A percentile compares a stretch with the other conserved stretches of the same genome.
These are phyloP conservation scores for Lepidium aucheri DNA, from an alignment of 345 rosid species.

Conservation along the genomic window DNA sequence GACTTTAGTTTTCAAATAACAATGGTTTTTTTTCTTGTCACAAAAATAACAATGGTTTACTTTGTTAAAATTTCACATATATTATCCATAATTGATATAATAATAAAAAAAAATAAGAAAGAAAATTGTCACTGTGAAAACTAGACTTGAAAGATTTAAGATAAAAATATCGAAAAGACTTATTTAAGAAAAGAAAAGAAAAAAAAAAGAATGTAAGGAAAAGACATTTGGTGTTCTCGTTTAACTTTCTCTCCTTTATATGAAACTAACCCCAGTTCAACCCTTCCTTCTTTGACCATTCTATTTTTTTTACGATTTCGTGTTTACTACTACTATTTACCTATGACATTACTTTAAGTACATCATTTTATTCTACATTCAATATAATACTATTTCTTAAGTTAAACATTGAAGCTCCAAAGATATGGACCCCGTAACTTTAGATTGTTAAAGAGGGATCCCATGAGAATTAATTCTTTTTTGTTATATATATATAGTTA, in stretches of 20 bases:
- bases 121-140: neutral
- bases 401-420: neutral
- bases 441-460: neutral
- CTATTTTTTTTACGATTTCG: neutral
- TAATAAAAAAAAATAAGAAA: neutral
- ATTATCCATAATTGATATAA: neutral
- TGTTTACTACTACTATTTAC: constrained; percentile 4
- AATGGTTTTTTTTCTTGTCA: too few relatives aligned
- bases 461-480: neutral
- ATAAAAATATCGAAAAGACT: neutral
- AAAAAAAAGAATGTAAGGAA: constrained; percentile 1
- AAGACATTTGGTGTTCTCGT: constrained; percentile 9
- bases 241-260: constrained; percentile 24
- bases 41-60: neutral
- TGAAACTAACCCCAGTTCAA: constrained; percentile 16
- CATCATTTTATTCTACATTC: neutral
- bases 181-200: neutral
- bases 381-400: neutral
- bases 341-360: neutral
- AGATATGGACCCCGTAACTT: neutral
- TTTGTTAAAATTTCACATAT: neutral
- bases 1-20: neutral
- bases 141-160: neutral
- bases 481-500: neutral
- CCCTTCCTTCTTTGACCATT: constrained; percentile 22